phyloP scores from a whole-genome alignment of 805 yeast genomes.

The Sugiyamaella mastotermitis region DNA sequence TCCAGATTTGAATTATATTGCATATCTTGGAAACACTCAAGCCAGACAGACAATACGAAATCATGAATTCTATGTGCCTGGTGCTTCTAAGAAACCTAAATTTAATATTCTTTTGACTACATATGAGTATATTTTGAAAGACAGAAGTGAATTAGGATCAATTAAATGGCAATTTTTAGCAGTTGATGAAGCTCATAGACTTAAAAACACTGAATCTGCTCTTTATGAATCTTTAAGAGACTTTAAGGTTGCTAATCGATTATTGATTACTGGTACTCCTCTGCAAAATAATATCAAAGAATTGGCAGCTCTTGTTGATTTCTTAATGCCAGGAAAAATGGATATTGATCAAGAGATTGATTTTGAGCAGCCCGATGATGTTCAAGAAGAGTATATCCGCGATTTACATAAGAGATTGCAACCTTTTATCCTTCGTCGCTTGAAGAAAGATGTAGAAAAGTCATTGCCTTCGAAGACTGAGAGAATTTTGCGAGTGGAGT shows the following conservation, averaged over 20 bases:
- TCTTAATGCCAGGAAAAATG: constrained; percentile 92
- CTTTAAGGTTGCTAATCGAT: constrained; percentile 76
- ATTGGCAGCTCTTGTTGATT: constrained; percentile 88
- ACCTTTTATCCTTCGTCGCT: constrained; percentile 86
- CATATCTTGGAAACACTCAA: constrained; percentile 86
- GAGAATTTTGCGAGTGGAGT: constrained; percentile 88
- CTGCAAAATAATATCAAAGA: constrained; percentile 93
- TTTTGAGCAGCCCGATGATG: constrained; percentile 80
- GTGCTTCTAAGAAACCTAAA: constrained; percentile 60
- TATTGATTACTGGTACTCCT: constrained; percentile 96
- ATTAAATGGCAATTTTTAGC: constrained; percentile 95
- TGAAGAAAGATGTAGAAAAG: constrained; percentile 96
- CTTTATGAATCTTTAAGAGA: constrained; percentile 80
- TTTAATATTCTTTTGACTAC: constrained; percentile 92
- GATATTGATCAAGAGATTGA: constrained; percentile 91
- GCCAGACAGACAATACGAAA: constrained; percentile 79
- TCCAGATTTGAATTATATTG: constrained; percentile 89
- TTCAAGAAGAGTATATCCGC: constrained; percentile 84
- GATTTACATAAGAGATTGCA: constrained; percentile 78
- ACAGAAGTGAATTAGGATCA: constrained; percentile 68
- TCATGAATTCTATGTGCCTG: constrained; percentile 66
- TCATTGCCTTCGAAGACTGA: constrained; percentile 94
- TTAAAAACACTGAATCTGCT: constrained; percentile 91
- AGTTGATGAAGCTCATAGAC: constrained; percentile 96
- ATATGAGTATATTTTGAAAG: constrained; percentile 92